Evolutionary conservation across 2,329 filamentous ascomycete species (phyloP).

Genomic region (Pyrenophora graminea): DNA sequence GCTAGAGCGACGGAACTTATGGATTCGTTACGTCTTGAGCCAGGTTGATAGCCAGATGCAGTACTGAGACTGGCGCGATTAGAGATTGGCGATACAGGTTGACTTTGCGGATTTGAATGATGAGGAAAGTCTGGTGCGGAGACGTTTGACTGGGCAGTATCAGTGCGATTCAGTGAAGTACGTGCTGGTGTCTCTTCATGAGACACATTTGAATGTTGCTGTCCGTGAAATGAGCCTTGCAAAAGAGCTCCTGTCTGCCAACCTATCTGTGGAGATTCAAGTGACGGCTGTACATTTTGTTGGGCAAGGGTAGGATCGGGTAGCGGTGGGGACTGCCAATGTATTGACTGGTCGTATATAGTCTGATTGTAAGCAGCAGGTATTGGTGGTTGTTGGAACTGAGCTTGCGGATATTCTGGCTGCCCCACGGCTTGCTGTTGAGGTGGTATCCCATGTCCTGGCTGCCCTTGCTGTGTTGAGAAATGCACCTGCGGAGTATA

Average conservation of each 20-base stretch:
- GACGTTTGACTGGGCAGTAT: conserved; percentile 31
- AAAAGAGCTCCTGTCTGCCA: conserved; percentile 17
- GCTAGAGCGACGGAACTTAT: conserved; percentile 42
- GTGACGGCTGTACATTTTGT: conserved; percentile 13
- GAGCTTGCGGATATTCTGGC: conserved; percentile 14
- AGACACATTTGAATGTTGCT: conserved; percentile 22
- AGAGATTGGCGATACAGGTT: conserved; percentile 41
- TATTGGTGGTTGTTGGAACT: conserved; percentile 21
- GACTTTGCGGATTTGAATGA: conserved; percentile 35
- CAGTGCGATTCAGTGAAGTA: conserved; percentile 31
- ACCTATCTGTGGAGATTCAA: conserved; percentile 17
- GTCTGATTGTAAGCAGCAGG: conserved; percentile 7
- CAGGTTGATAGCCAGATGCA: conserved; percentile 17
- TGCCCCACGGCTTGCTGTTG: conserved; percentile 21
- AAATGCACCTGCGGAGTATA: conserved; percentile 11
- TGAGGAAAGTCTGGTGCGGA: conserved; percentile 8
- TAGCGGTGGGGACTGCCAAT: conserved; percentile 28
- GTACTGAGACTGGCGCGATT: conserved; percentile 35
- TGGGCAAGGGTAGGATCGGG: conserved; percentile 15
- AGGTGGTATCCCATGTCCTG: conserved; percentile 5
- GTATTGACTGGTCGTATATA: conserved; percentile 14
- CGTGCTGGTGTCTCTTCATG: conserved; percentile 34
- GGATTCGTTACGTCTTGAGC: conserved; percentile 33
- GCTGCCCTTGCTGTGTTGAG: conserved; percentile 24
- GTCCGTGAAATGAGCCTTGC: conserved; percentile 22